These are phyloP conservation scores for Rhizophagus sp. DNA, from an alignment of 192 early-diverging fungal genomes.

Conservation along the genomic window DNA sequence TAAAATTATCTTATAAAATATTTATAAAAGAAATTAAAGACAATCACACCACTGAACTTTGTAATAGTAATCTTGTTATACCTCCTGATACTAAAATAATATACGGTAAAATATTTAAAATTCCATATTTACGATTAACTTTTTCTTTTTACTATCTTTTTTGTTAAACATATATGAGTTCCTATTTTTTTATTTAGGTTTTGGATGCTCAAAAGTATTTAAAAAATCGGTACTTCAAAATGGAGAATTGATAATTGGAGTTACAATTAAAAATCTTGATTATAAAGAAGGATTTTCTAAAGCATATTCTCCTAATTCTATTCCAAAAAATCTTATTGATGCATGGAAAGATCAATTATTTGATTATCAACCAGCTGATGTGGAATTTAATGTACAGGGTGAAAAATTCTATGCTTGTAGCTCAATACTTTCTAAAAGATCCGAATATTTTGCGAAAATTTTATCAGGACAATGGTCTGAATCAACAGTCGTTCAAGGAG, in stretches of 20 bases:
- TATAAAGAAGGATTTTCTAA: not conserved
- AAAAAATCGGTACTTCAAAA: not conserved
- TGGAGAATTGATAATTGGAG: not conserved
- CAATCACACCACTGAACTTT: not conserved
- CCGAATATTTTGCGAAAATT: not conserved
- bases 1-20: not conserved
- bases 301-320: not conserved
- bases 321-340: not conserved
- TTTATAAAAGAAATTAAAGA: not conserved
- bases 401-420: not conserved
- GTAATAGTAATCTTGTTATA: not conserved
- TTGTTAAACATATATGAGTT: no score
- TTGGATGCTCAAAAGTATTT: not conserved
- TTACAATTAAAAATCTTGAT: not conserved
- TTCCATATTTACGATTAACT: not conserved
- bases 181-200: not conserved
- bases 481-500: not conserved
- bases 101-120: not conserved
- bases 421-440: not conserved
- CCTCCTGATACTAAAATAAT: not conserved
- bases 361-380: not conserved
- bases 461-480: not conserved
- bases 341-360: not conserved
- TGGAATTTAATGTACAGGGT: not conserved
- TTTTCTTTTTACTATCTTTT: not conserved